Evolutionary conservation across 2,329 filamentous ascomycete genomes (phyloP), one percentile per base, ranked within the genome.

Genomic region (Aspergillus novofumigatus): DNA sequence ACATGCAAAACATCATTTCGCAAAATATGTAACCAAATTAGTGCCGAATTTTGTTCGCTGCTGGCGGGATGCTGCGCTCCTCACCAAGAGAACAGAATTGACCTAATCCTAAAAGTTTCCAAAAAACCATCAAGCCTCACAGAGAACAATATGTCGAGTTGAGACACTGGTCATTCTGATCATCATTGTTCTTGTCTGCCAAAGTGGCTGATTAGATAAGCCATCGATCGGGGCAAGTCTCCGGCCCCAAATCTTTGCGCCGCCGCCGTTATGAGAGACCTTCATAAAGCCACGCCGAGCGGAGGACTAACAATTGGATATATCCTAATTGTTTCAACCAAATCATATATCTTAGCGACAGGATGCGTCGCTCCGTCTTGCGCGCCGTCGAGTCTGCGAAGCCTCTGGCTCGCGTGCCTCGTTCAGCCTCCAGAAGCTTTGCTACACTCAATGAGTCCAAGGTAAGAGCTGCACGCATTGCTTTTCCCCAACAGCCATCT

Each of bases 361-460:
- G 60, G 45, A 76, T 76, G 74, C 72, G 73, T 66, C 73, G 72
- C 59, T 72, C 73, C 65, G 69, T 73, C 54, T 65, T 75, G 59
- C 72, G 74, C 67, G 72, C 72, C 32, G 63, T 73, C 49, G 69
- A 74, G 66, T 74, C 72, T 54, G 67, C 71, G 52, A 73, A 72
- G 62, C 73, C 72, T 23, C 57, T 74, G 55, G 53, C 65, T 52
- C 69, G 68, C 59, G 67, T 62, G 62, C 68, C 71, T 66, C 72
- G 67, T 55, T 63, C 69, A 4, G 65, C 61, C 54, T 68, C 71
- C 52, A 72, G 73, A 68, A 67, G 67, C 60, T 71, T 75, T 63
- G 65, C 72, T 65, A 74, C 72, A 52, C 61, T 65, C 57, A 69
- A 66, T 51, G 69, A 73, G 17, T 61, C 67, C 51, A 75, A 72